Base-by-base conservation (phyloP, 305 asterid species). In the Fraxinus velutina region DNA sequence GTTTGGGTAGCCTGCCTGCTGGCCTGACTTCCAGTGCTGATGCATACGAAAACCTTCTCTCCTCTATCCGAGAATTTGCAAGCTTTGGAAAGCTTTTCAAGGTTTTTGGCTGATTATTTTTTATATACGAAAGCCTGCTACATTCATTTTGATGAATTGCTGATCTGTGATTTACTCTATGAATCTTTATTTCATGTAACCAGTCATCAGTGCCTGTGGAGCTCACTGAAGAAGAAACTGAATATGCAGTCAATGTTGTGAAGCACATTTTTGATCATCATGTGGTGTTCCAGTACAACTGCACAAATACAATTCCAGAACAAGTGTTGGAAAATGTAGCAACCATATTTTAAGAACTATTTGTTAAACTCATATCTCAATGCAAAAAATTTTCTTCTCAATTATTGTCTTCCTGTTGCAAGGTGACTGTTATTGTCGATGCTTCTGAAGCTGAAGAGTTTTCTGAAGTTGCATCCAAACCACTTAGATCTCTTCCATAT, bases 141-240 rank as follows among this genome's bases (percentile, higher is more conserved):
- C 42, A 30, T 80, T 55, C 22, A 75, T 79, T 73, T 74, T 42
- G 34, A 6, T 78, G 75, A 52, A 82, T 70, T 83, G 7, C 86
- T 85, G 84, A 83, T 80, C 78, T 44, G 60, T 80, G 57, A 57
- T 55, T 36, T 73, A 6, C 76, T 73, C 47, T 78, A 60, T 83
- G 78, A 57, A 39, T 50, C 73, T 75, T 73, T 80, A 44, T 78
- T 71, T 78, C 79, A 73, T 5, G 2, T 86, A 73, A 75, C 76
- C 91, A 95, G 98, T 95, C 98, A 82, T 92, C 98, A 77, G 90
- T 86, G 1, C 98, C 97, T 2, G 95, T 93, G 92, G 98, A 95
- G 89, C 98, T 93, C 84, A 90, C 98, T n/a, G 98, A 93, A 89
- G 94, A 94, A 60, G 97, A 93, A 90, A 93, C 98, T 62, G 98